Conservation (phyloP, 164 flowering plant species). For the Vitis rotundifolia region DNA sequence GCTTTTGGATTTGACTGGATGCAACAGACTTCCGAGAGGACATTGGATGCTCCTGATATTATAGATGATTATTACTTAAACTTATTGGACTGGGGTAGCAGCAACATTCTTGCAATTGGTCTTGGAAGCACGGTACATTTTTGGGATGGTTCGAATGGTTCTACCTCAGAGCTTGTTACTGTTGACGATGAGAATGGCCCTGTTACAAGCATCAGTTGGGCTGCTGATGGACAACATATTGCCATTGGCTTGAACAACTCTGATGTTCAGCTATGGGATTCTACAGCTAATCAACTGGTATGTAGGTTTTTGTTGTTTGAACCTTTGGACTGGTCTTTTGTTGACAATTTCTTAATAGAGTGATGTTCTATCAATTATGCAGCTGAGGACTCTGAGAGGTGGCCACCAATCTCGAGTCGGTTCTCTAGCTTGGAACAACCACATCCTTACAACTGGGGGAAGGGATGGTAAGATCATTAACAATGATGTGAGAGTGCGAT, state of each 20-base stretch:
- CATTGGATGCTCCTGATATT: slow-evolving; percentile 34
- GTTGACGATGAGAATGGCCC: slow-evolving; percentile 31
- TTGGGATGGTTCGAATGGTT: slow-evolving; percentile 31
- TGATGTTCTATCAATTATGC: neutral
- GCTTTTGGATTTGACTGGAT: neutral
- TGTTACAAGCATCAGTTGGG: slow-evolving; percentile 34
- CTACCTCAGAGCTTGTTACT: slow-evolving; percentile 31
- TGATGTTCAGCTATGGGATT: slow-evolving; percentile 32
- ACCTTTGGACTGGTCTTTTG: neutral
- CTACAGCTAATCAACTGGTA: slow-evolving; percentile 20
- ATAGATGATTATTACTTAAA: slow-evolving; percentile 34
- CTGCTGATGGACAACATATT: slow-evolving; percentile 32
- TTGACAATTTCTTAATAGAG: neutral
- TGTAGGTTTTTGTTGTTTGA: too few species aligned
- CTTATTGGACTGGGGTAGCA: slow-evolving; percentile 32
- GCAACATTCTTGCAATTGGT: slow-evolving; percentile 30
- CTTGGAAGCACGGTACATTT: slow-evolving; percentile 26
- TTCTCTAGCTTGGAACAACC: slow-evolving; percentile 30
- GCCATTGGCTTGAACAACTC: slow-evolving; percentile 35
- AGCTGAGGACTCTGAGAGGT: slow-evolving; percentile 29
- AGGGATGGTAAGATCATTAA: slow-evolving; percentile 29
- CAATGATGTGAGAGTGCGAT: slow-evolving; percentile 30
- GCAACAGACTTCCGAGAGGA: slow-evolving; percentile 24
- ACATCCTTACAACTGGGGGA: slow-evolving; percentile 34
- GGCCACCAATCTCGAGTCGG: slow-evolving; percentile 22